Conservation (phyloP, 2,329 filamentous ascomycete species). For the Talaromyces albobiverticillius region DNA sequence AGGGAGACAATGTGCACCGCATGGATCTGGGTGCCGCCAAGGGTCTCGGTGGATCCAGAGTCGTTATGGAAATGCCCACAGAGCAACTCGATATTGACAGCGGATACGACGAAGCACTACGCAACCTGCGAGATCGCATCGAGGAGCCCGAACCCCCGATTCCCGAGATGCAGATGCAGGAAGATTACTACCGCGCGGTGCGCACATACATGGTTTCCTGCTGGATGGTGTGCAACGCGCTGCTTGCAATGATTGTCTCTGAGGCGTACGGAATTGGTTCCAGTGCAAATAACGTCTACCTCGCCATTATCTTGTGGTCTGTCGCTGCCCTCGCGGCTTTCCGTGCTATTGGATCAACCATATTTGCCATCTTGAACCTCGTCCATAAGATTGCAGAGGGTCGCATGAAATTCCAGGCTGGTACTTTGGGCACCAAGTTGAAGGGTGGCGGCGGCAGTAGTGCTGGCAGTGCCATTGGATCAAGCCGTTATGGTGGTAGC, state of each 20-base stretch:
- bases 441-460: constrained; percentile 6
- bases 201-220: constrained; percentile 96
- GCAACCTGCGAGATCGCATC: constrained; percentile 89
- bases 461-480: constrained; percentile 14
- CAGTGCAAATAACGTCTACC: constrained; percentile 81
- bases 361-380: constrained; percentile 79
- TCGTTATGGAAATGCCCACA: constrained; percentile 95
- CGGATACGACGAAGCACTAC: constrained; percentile 93
- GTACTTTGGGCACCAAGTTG: constrained; percentile 25
- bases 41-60: constrained; percentile 70
- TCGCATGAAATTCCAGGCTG: constrained; percentile 59
- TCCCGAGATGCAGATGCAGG: constrained; percentile 81
- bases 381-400: constrained; percentile 86
- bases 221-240: constrained; percentile 90
- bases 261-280: constrained; percentile 74
- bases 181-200: constrained; percentile 97
- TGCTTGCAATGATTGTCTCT: constrained; percentile 87
- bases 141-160: constrained; percentile 65
- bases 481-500: constrained; percentile 28
- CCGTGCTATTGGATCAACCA: constrained; percentile 74
- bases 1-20: constrained; percentile 92
- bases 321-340: constrained; percentile 86
- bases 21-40: constrained; percentile 88
- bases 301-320: constrained; percentile 88
- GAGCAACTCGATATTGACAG: constrained; percentile 98